A percentile compares a stretch with the other conserved stretches of the same genome.
Conservation (phyloP, 768 basidiomycete species). For the Coprinellus micaceus region DNA sequence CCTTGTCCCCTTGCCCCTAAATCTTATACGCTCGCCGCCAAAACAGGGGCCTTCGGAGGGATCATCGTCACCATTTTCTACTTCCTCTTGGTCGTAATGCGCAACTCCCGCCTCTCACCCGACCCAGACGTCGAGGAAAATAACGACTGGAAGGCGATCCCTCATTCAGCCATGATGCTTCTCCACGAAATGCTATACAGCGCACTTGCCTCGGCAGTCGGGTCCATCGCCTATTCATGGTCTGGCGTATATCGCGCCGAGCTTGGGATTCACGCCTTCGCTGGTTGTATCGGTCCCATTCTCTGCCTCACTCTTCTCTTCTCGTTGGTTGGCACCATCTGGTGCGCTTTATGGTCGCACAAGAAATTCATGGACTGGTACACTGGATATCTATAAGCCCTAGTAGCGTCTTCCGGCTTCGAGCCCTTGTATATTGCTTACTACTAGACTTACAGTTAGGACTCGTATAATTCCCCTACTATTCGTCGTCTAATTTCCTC, state of each 20-base stretch:
- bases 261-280: background rate
- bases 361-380: conserved; percentile 5
- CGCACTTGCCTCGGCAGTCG: background rate
- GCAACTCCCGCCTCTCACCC: background rate
- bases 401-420: background rate
- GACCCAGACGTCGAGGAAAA: background rate
- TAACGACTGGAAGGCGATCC: background rate
- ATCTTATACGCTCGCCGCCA: conserved; percentile 11
- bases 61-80: conserved; percentile 2
- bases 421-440: background rate
- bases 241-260: background rate
- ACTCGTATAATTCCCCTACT: background rate
- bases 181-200: conserved; percentile 1
- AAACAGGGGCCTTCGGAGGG: conserved; percentile 17
- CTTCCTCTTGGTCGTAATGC: background rate
- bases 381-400: conserved; percentile 1
- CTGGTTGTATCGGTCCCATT: background rate
- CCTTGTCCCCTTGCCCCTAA: background rate
- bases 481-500: background rate
- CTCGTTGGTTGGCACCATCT: background rate
- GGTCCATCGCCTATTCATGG: background rate
- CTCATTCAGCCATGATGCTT: background rate
- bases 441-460: background rate
- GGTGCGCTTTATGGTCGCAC: background rate
- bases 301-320: background rate